Conservation (phyloP, 176 grass and related monocot species). For the Elaeis guineensis region DNA sequence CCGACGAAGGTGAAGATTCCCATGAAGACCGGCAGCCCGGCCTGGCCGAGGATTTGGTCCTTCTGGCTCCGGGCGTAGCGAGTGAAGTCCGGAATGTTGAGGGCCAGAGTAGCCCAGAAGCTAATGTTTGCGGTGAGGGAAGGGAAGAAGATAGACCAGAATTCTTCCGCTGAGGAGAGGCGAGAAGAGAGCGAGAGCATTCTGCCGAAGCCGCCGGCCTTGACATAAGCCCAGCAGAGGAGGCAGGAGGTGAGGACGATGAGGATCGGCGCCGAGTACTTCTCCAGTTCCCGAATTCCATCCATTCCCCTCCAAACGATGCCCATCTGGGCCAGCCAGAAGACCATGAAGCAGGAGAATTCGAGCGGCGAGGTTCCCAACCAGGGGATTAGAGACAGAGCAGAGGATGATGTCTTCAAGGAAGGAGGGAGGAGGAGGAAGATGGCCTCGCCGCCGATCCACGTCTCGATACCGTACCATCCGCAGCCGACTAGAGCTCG, state of each 20-base stretch:
- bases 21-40: constrained; percentile 85
- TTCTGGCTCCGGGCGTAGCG: constrained; percentile 71
- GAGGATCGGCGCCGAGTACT: constrained; percentile 60
- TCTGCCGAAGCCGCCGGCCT: constrained; percentile 62
- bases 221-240: constrained; percentile 66
- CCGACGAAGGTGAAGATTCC: constrained; percentile 82
- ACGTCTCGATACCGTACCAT: constrained; percentile 91
- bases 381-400: constrained; percentile 38
- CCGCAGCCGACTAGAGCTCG: constrained; percentile 79
- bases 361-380: constrained; percentile 57
- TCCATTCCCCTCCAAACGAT: constrained; percentile 71
- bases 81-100: constrained; percentile 92
- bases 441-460: constrained; percentile 74
- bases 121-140: constrained; percentile 88
- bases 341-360: constrained; percentile 72
- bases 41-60: constrained; percentile 80
- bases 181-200: constrained; percentile 62
- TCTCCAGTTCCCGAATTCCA: constrained; percentile 83
- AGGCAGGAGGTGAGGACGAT: constrained; percentile 62
- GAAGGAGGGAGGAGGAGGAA: constrained; percentile 57
- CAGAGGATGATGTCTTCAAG: constrained; percentile 36
- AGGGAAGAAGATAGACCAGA: constrained; percentile 87
- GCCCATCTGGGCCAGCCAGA: constrained; percentile 70
- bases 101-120: constrained; percentile 90
- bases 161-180: constrained; percentile 43